Base-by-base conservation (phyloP, 495 filamentous ascomycete species). In the Hypoxylon lienhwacheense region DNA sequence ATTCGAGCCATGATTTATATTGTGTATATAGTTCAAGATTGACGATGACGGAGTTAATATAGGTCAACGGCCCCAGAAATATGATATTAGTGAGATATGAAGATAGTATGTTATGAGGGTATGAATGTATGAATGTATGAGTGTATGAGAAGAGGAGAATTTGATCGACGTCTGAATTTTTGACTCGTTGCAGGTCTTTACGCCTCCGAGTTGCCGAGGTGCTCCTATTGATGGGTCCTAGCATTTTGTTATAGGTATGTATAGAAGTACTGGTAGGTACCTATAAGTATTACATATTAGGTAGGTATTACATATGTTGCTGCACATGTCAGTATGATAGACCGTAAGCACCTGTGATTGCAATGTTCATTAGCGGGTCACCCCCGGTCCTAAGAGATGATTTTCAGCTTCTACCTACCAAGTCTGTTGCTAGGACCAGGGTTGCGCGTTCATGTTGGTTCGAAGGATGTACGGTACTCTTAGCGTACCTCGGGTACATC, bases 1-100 rank as follows among this genome's bases (percentile, higher is more conserved):
- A 54, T 47, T 55, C 47, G 32, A 25, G 60, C 36, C 44, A 58
- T 63, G 53, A 16, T 34, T 26, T n/a, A 20, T 4, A n/a, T n/a
- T n/a, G n/a, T n/a, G n/a, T n/a, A n/a, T n/a, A n/a, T n/a, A 47
- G 19, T 5, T 28, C 25, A 31, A 28, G 4, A 10, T 35, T 35
- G 33, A 20, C 26, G n/a, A 33, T 19, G 8, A 12, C 3, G 2
- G 28, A 29, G 33, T 31, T n/a, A 33, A 51, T 53, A 33, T 31
- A 28, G 17, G 10, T 44, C 22, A 53, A 37, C 6, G 19, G 19
- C 15, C 20, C n/a, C 10, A 21, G 14, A 6, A 14, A 16, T 35
- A 5, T 10, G 7, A 35, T 14, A 14, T 14, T 35, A 15, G 3
- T 16, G 2, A 35, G 16, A 14, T 26, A 8, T 8, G 5, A 4